Percentiles rank a stretch among this genome's conserved stretches.
Conservation (phyloP, 345 rosid species). For the Salix exigua region DNA sequence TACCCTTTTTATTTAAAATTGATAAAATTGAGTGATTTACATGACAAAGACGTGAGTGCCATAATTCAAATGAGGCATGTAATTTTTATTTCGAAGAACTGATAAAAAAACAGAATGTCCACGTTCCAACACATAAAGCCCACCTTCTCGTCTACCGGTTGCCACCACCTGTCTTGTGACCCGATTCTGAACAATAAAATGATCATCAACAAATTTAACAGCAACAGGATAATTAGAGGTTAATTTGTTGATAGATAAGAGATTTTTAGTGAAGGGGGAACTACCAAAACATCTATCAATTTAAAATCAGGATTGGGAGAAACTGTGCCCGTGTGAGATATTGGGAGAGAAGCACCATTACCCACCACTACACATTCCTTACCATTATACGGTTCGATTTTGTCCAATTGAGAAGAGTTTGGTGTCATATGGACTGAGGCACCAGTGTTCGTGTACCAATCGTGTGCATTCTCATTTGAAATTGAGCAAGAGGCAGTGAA, state of each 20-base stretch:
- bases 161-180: not conserved
- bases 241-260: constrained; percentile 12
- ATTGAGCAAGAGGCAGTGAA: too few relatives aligned
- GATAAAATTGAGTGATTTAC: too few relatives aligned
- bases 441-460: not conserved
- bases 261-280: constrained; percentile 6
- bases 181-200: not conserved
- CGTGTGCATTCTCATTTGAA: too few relatives aligned
- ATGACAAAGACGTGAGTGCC: too few relatives aligned
- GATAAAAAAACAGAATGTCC: too few relatives aligned
- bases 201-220: not conserved
- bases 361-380: constrained; percentile 13
- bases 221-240: not conserved
- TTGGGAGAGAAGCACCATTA: constrained; percentile 5
- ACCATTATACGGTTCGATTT: not conserved
- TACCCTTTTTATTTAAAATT: too few relatives aligned
- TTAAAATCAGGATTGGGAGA: not conserved
- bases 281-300: constrained; percentile 7
- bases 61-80: too few relatives aligned
- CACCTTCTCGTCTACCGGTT: not conserved
- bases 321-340: not conserved
- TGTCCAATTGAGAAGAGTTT: not conserved
- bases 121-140: not conserved
- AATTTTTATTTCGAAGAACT: too few relatives aligned
- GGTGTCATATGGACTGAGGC: not conserved